Evolutionary conservation across 768 basidiomycete species (phyloP).

Genomic region (Tulasnella sp.): DNA sequence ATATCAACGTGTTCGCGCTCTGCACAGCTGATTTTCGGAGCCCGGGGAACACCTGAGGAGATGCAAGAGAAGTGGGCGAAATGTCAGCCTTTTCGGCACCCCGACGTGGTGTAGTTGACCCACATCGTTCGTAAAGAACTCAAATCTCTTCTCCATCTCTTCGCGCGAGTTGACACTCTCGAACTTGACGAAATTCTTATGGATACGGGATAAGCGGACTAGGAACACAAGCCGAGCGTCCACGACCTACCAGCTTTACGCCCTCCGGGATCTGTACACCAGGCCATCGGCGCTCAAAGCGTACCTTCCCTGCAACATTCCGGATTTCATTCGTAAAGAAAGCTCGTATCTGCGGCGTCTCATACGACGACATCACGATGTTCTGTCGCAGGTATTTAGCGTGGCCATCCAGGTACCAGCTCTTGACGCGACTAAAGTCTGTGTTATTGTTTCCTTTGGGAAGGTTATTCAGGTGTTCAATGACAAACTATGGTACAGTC

Average conservation of each 20-base stretch:
- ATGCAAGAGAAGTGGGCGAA: not conserved
- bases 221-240: not conserved
- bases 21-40: constrained; percentile 88
- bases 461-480: constrained; percentile 72
- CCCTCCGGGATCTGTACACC: constrained; percentile 74
- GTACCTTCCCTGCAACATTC: constrained; percentile 77
- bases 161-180: constrained; percentile 57
- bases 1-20: constrained; percentile 75
- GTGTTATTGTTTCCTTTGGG: constrained; percentile 89
- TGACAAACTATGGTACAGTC: constrained; percentile 52
- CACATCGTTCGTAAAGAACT: constrained; percentile 78
- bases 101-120: constrained; percentile 8
- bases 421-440: constrained; percentile 94
- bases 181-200: constrained; percentile 68
- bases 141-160: constrained; percentile 79
- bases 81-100: not conserved
- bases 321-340: constrained; percentile 62
- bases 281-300: constrained; percentile 53
- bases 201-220: not conserved
- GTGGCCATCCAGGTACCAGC: constrained; percentile 92
- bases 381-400: constrained; percentile 81
- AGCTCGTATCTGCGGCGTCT: constrained; percentile 76
- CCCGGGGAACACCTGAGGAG: constrained; percentile 55
- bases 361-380: constrained; percentile 73
- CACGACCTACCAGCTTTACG: constrained; percentile 53